Evolutionary conservation across 2,329 filamentous ascomycete species (phyloP).

Genomic region (Colletotrichum caudatum): DNA sequence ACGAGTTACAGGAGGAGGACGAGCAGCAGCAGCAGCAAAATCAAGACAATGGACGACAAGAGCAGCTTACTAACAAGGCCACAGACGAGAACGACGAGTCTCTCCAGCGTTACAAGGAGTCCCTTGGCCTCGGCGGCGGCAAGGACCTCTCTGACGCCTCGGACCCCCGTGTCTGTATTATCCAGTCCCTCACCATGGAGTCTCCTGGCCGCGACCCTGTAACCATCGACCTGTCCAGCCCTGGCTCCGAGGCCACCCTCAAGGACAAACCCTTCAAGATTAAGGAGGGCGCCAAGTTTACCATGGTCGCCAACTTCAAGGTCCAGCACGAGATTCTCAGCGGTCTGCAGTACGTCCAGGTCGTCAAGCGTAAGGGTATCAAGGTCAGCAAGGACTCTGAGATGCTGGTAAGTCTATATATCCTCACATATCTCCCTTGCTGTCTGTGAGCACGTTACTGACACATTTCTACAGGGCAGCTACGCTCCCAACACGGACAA

Average conservation of each 20-base stretch:
- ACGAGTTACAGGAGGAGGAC: conserved; percentile 3
- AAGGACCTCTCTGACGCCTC: conserved; percentile 79
- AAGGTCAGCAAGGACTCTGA: conserved; percentile 93
- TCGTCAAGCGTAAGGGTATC: conserved; percentile 90
- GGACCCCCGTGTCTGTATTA: conserved; percentile 92
- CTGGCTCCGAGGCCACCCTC: conserved; percentile 79
- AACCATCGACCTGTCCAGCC: conserved; percentile 84
- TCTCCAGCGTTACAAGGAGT: conserved; percentile 97
- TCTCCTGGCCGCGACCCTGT: conserved; percentile 85
- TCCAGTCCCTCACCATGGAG: conserved; percentile 90
- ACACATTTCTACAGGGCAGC: conserved; percentile 72
- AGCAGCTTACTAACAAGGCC: conserved; percentile 25
- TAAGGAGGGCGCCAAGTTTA: conserved; percentile 94
- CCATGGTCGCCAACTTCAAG: conserved; percentile 94
- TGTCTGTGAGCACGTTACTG: conserved; percentile 43
- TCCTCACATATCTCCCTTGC: conserved; percentile 23
- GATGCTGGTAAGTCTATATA: conserved; percentile 85
- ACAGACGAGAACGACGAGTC: conserved; percentile 85
- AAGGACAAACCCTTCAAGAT: conserved; percentile 96
- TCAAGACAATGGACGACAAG: not conserved
- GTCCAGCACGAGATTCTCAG: conserved; percentile 97
- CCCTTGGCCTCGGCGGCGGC: conserved; percentile 85
- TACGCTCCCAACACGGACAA: conserved; percentile 94
- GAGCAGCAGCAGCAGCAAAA: conserved; percentile 6
- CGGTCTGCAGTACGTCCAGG: conserved; percentile 94